Conservation (phyloP, 495 filamentous ascomycete genomes). For the Rhizodiscina lignyota region DNA sequence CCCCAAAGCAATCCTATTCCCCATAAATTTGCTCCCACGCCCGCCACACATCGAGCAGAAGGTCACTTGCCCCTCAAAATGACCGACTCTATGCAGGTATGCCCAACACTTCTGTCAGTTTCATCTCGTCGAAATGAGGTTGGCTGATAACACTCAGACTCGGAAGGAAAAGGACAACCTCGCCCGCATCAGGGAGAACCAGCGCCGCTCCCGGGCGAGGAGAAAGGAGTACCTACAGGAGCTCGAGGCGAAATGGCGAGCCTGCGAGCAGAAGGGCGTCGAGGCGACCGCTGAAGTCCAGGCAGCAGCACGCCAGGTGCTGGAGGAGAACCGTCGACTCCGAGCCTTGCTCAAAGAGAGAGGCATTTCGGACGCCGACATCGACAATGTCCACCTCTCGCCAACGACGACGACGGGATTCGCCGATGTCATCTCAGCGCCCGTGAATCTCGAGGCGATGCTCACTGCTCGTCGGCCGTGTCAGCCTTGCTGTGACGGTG, state of each 20-base stretch:
- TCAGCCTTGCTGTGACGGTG: too few species aligned
- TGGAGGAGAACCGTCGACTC: slow-evolving; percentile 44
- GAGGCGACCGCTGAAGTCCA: slow-evolving; percentile 46
- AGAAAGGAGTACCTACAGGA: slow-evolving; percentile 60
- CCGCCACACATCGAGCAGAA: too few species aligned
- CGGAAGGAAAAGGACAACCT: slow-evolving; percentile 16
- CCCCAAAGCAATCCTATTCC: too few species aligned
- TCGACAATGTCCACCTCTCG: too few species aligned
- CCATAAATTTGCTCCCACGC: too few species aligned
- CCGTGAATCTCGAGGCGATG: slow-evolving; percentile 9
- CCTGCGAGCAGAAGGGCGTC: slow-evolving; percentile 39
- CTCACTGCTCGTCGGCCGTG: too few species aligned
- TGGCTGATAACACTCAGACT: too few species aligned
- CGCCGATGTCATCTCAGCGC: slow-evolving; percentile 9
- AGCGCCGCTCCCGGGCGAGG: slow-evolving; percentile 59
- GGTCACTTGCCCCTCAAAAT: too few species aligned
- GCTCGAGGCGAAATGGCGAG: slow-evolving; percentile 46
- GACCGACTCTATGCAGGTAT: too few species aligned
- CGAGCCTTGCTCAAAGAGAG: slow-evolving; percentile 28
- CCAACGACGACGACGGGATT: slow-evolving; percentile 3
- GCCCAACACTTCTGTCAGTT: too few species aligned
- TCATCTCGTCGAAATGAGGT: too few species aligned
- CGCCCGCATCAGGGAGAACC: slow-evolving; percentile 57
- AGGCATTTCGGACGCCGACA: slow-evolving; percentile 27
- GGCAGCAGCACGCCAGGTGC: slow-evolving; percentile 41